Percentiles rank a stretch among this genome's conserved stretches.
phyloP scores from a whole-genome alignment of 2,329 filamentous ascomycete genomes.

The Zarea fungicola region DNA sequence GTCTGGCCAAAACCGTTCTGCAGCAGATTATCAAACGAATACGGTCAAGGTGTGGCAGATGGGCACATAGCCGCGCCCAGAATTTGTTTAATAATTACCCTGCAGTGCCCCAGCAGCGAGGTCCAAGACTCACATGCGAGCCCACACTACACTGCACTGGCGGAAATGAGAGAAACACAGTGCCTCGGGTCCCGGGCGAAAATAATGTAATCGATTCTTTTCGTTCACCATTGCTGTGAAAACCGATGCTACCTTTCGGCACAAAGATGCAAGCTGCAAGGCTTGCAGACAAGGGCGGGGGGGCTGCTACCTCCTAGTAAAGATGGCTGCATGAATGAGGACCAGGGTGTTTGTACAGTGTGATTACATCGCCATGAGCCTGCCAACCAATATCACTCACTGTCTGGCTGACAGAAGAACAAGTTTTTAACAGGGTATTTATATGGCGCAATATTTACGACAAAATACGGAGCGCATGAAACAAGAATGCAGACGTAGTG shows the following conservation, averaged over 20 bases:
- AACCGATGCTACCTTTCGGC: too few species aligned
- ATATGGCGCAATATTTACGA: too few species aligned
- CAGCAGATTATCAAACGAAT: background rate
- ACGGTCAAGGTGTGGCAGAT: too few species aligned
- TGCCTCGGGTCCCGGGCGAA: background rate
- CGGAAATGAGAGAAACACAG: background rate
- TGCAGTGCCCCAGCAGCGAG: too few species aligned
- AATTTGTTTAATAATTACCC: too few species aligned
- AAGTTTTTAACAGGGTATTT: too few species aligned
- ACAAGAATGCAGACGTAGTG: too few species aligned
- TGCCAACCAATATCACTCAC: too few species aligned
- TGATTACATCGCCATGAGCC: too few species aligned
- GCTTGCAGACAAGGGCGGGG: background rate
- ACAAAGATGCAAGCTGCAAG: background rate
- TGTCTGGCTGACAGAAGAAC: too few species aligned
- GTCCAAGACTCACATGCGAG: background rate
- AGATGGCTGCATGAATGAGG: slow-evolving; percentile 6
- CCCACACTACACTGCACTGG: background rate
- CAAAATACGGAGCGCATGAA: too few species aligned
- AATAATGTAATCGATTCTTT: background rate
- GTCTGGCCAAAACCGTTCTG: background rate
- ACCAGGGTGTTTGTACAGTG: background rate
- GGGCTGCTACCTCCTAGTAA: background rate
- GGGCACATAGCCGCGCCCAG: background rate
- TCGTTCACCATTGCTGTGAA: background rate